Evolutionary conservation across 257 asterid genomes (phyloP).

Genomic region (Dorcoceras hygrometricum): DNA sequence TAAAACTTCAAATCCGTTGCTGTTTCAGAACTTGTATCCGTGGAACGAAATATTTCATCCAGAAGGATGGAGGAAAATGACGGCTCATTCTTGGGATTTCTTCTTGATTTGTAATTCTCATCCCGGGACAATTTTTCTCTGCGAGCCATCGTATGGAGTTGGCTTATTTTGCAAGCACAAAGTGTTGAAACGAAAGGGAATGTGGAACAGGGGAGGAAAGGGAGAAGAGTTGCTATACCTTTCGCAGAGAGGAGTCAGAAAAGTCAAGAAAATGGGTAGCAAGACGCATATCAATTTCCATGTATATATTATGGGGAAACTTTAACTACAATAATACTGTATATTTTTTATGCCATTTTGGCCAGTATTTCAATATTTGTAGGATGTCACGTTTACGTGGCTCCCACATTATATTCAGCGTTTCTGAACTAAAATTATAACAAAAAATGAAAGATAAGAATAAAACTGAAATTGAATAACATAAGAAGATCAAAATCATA

Average conservation of each 20-base stretch:
- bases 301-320: no score
- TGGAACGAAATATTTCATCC: constrained; percentile 85
- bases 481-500: no score
- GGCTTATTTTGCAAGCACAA: neutral
- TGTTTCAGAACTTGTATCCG: constrained; percentile 46
- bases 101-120: constrained; percentile 24
- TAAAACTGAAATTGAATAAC: no score
- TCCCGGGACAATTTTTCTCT: constrained; percentile 12
- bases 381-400: no score
- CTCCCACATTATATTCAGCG: no score
- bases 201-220: neutral
- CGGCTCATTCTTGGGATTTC: constrained; percentile 32
- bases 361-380: no score
- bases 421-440: no score
- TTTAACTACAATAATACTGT: no score
- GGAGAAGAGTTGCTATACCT: neutral
- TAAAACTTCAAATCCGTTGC: constrained; percentile 20
- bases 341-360: no score
- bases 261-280: no score
- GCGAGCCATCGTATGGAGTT: constrained; percentile 36
- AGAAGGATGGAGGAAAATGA: constrained; percentile 85
- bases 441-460: no score
- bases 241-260: neutral
- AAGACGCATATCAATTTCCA: no score
- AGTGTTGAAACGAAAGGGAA: neutral